Evolutionary conservation across 371 early-diverging fungal species (phyloP), one percentile per base, ranked within the genome.

Genomic region (Zychaea mexicana): DNA sequence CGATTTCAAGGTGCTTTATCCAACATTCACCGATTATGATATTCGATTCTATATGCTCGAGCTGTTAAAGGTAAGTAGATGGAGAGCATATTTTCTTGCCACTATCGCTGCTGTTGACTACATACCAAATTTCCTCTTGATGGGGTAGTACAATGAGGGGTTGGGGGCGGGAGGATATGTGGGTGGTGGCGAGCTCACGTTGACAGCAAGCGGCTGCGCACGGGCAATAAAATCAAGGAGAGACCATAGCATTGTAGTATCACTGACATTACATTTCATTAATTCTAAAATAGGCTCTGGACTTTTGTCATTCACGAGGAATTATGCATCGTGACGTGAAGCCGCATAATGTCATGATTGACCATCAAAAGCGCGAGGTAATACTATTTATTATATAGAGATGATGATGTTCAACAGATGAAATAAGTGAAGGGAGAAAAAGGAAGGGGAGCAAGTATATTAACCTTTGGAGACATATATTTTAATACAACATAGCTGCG

Each of bases 321-420:
- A 99, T 99, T 77, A 98, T 99, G 96, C 99, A 99, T 79, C 89
- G 99, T 61, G 99, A 99, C 78, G 98, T 99, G 57, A 99, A 99
- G 80, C 99, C 99, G 36, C 99, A 98, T 75, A 99, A 99, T 71
- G 98, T 99, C 27, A 99, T 99, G 95, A 99, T 99, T 74, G 97
- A 99, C 76, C 97, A 97, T 69, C 92, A 91, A 70, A 90, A 92
- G 76, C 91, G 92, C 68, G 89, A 91, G 79, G 90, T 92, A 82
- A n/a, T n/a, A n/a, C n/a, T n/a, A n/a, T n/a, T n/a, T n/a, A n/a
- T n/a, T n/a, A 33, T 33, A 33, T 33, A 33, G 33, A 12, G 33
- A 33, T 5, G 33, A 33, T 33, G 33, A 33, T 33, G 33, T 33
- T 33, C 33, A 33, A n/a, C n/a, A n/a, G n/a, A n/a, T n/a, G n/a